phyloP scores from a whole-genome alignment of 352 stramenopile genomes.

The Phytophthora vignae region DNA sequence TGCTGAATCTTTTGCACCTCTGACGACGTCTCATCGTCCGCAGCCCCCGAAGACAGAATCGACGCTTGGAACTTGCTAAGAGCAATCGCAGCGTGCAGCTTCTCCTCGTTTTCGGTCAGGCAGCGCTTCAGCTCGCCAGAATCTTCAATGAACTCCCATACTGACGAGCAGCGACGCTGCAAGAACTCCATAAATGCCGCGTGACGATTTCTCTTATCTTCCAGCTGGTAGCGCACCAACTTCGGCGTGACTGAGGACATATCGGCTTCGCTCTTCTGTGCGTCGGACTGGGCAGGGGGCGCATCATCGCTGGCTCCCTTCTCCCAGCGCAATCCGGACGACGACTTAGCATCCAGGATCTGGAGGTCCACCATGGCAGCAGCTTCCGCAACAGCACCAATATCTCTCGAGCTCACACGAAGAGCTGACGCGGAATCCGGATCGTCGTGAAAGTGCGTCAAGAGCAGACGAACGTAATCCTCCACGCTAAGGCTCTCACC shows the following conservation, averaged over 20 bases:
- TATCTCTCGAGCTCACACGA: slow-evolving; percentile 52
- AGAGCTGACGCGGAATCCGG: slow-evolving; percentile 50
- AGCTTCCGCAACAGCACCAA: slow-evolving; percentile 62
- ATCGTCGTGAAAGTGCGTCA: slow-evolving; percentile 69
- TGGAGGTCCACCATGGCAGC: slow-evolving; percentile 67
- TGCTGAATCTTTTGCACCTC: slow-evolving; percentile 45
- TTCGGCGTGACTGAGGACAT: slow-evolving; percentile 72
- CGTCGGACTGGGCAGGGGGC: slow-evolving; percentile 11
- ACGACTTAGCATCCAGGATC: slow-evolving; percentile 83
- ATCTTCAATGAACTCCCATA: slow-evolving; percentile 68
- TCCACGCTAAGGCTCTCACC: slow-evolving; percentile 53
- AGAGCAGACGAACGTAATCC: slow-evolving; percentile 63
- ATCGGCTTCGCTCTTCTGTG: slow-evolving; percentile 21
- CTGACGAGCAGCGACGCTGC: slow-evolving; percentile 59
- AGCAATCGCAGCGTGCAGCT: slow-evolving; percentile 76
- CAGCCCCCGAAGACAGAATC: slow-evolving; percentile 40
- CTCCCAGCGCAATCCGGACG: slow-evolving; percentile 84
- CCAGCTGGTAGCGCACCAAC: slow-evolving; percentile 85
- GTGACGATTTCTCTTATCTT: slow-evolving; percentile 78
- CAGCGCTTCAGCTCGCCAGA: slow-evolving; percentile 63
- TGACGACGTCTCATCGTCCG: slow-evolving; percentile 32
- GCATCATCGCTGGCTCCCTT: slow-evolving; percentile 41
- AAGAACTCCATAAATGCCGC: slow-evolving; percentile 74
- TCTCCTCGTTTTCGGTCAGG: slow-evolving; percentile 76
- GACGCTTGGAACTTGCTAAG: slow-evolving; percentile 82